Base-by-base conservation (phyloP, 768 basidiomycete genomes). In the Naganishia vishniacii region DNA sequence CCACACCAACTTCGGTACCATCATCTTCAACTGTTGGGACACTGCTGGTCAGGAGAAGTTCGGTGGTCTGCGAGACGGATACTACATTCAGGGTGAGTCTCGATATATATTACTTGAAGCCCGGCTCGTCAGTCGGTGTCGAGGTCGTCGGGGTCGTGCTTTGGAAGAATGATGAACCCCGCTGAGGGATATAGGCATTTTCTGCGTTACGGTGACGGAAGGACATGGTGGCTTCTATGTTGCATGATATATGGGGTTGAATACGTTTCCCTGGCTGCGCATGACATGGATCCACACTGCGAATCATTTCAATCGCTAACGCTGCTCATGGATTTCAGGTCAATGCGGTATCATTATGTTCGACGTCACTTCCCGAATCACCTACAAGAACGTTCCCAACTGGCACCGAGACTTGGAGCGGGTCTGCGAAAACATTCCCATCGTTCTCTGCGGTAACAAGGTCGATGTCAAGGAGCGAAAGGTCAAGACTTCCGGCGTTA, bases 261-360 rank as follows among this genome's bases (percentile, higher is more conserved):
- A n/a, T n/a, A n/a, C n/a, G n/a, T n/a, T n/a, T n/a, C n/a, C n/a
- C n/a, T n/a, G n/a, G n/a, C n/a, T n/a, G n/a, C n/a, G n/a, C n/a
- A n/a, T n/a, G n/a, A n/a, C n/a, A n/a, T n/a, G n/a, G n/a, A n/a
- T n/a, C n/a, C n/a, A n/a, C n/a, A n/a, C n/a, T n/a, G n/a, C n/a
- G n/a, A n/a, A n/a, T n/a, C n/a, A n/a, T n/a, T n/a, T n/a, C n/a
- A n/a, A n/a, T n/a, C n/a, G 31, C 32, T 53, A 5, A 53, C 3
- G 49, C 49, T 4, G 7, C 15, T n/a, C 5, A 7, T 37, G 3
- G 28, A 53, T 31, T 77, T 90, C 93, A 80, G 92, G 92, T 72
- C 95, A 99, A 80, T 98, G 92, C 76, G 95, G 95, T 72, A 98
- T 99, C 83, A 98, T 99, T 85, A 98, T 99, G 95, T 98, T 98